These are phyloP conservation scores for Pyrus hybrid DNA, from an alignment of 331 rosid species.

Conservation along the genomic window DNA sequence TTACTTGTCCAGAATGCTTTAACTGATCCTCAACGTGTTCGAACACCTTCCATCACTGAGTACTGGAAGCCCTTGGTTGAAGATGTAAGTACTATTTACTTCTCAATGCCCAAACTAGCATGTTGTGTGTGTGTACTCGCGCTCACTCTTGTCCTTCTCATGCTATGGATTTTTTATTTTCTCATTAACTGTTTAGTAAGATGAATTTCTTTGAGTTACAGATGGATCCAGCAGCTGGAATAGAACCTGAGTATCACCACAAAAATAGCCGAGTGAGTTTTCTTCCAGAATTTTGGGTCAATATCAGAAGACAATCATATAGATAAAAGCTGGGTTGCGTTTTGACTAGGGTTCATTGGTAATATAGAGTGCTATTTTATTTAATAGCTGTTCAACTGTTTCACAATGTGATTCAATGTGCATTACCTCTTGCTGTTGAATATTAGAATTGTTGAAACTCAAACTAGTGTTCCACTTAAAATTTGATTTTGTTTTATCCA, in stretches of 20 bases:
- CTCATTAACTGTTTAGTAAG: neutral
- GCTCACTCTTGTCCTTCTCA: neutral
- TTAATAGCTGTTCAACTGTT: neutral
- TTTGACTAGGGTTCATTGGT: neutral
- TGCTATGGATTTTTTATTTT: neutral
- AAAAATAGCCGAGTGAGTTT: conserved; percentile 67
- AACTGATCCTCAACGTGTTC: conserved; percentile 89
- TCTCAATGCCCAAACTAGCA: conserved; percentile 5
- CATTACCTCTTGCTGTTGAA: neutral
- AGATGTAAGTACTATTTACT: conserved; percentile 57
- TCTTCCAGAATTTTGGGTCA: neutral
- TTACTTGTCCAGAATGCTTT: conserved; percentile 65
- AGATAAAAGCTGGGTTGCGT: neutral
- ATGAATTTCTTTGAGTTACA: conserved; percentile 26
- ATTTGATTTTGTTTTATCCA: neutral
- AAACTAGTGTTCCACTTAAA: neutral
- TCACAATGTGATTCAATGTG: neutral
- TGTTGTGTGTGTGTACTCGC: neutral
- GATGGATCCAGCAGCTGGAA: conserved; percentile 92
- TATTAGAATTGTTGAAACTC: neutral
- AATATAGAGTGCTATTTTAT: neutral
- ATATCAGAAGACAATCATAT: neutral
- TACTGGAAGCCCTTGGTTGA: conserved; percentile 97
- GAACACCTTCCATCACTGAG: conserved; percentile 75
- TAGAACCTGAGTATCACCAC: conserved; percentile 92